A percentile compares a stretch with the other conserved stretches of the same genome.
Conservation (phyloP, 306 rosid species). For the Crataegus laevigata region DNA sequence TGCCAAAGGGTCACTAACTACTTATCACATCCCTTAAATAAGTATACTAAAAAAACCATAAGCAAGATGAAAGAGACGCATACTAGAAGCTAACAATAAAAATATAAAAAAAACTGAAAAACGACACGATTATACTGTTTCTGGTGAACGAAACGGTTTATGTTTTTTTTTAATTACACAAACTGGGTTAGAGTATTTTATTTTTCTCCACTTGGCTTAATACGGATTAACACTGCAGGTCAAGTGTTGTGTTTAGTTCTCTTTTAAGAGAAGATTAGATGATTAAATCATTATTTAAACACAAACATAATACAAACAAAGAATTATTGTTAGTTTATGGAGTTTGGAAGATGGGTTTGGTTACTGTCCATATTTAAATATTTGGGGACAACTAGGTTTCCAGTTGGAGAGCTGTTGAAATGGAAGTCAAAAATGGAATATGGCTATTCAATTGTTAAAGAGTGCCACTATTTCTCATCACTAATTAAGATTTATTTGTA, state of each 20-base stretch:
- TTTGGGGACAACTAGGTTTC: background rate
- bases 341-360: slow-evolving; percentile 5
- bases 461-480: background rate
- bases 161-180: background rate
- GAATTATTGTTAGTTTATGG: background rate
- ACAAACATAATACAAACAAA: background rate
- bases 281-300: background rate
- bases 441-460: background rate
- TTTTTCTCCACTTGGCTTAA: background rate
- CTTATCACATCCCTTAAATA: background rate
- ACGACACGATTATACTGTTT: background rate
- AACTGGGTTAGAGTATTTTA: background rate
- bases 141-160: background rate
- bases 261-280: background rate
- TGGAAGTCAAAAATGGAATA: background rate
- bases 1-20: background rate
- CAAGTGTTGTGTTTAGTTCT: background rate
- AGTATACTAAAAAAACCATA: background rate
- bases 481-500: background rate
- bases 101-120: background rate
- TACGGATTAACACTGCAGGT: background rate
- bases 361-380: background rate
- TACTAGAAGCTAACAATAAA: background rate
- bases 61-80: background rate
- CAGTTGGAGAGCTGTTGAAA: background rate